Evolutionary conservation across 495 filamentous ascomycete species (phyloP), one percentile per base, ranked within the genome.

Genomic region (Amphirosellinia nigrospora): DNA sequence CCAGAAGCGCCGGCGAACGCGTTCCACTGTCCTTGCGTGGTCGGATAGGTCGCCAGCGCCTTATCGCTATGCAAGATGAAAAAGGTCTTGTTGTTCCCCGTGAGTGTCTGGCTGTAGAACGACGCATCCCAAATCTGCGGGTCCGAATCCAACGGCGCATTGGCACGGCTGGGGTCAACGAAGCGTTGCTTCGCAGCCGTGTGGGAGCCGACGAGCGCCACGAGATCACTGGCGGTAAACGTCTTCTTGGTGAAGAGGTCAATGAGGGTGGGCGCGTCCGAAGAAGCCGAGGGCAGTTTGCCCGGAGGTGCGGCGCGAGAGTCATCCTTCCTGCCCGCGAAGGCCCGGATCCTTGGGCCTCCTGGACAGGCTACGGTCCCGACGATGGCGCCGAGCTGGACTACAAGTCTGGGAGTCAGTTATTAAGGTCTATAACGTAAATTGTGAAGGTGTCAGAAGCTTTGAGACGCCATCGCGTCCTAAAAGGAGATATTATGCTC

Each of bases 171-270:
- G 3, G 76, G 53, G 71, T 87, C 77, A 36, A 84, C 79, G 69
- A 82, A 83, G 32, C 74, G 79, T 70, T 87, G 84, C 66, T 78
- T 79, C 53, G 77, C 75, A 15, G 78, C 78, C 6, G 82, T 83
- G 74, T 88, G 86, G 0, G 86, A 84, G 32, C 86, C 86, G 1
- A 88, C 73, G 7, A 88, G 77, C 0, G 85, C 85, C 0, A 82
- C 82, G 1, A 87, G 76, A 53, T 80, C 82, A 41, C 74, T 71
- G 7, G 83, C 68, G 30, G 78, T 74, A 71, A 88, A 83, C 0
- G 85, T 86, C 77, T 87, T 87, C 32, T 79, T 78, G 15, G 67
- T 67, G 74, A 86, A 87, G 7, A 87, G 77, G 34, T 73, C 66
- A 70, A 82, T 73, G 39, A 82, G 69, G 11, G 23, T 32, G 6